phyloP scores from a whole-genome alignment of 2,329 filamentous ascomycete genomes.

The Blumeriella jaapii region DNA sequence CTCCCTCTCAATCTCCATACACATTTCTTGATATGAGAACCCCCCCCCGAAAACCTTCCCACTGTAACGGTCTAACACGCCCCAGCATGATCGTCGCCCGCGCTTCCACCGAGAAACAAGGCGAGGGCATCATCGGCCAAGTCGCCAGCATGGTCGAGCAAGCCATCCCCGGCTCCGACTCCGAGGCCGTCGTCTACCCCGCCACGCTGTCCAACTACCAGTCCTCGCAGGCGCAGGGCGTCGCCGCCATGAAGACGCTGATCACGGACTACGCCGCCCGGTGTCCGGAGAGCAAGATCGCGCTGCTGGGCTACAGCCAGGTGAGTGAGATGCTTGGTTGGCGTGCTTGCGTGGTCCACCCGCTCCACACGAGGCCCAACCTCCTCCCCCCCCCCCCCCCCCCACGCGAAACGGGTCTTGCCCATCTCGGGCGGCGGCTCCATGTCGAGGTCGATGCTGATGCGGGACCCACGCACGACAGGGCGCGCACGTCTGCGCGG shows the following conservation, averaged over 20 bases:
- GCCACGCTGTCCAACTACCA: constrained; percentile 19
- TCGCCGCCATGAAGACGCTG: constrained; percentile 21
- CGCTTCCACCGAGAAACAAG: constrained; percentile 22
- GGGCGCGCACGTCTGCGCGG: constrained; percentile 17
- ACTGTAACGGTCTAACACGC: background rate
- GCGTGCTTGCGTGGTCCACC: too few relatives aligned
- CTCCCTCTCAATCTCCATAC: background rate
- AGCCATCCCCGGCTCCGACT: constrained; percentile 24
- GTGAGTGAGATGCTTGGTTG: background rate
- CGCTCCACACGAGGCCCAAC: too few relatives aligned
- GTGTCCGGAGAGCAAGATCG: constrained; percentile 22
- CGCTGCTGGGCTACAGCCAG: constrained; percentile 27
- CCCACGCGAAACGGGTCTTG: too few relatives aligned
- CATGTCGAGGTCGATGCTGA: background rate
- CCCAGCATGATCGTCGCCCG: constrained; percentile 23
- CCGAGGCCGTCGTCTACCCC: constrained; percentile 24
- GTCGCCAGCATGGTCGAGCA: constrained; percentile 24
- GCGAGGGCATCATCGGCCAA: constrained; percentile 21
- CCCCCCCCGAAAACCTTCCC: too few relatives aligned
- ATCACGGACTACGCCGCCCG: constrained; percentile 21
- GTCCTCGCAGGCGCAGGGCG: constrained; percentile 22
- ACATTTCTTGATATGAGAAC: too few relatives aligned
- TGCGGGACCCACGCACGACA: background rate
- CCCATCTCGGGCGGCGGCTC: background rate
- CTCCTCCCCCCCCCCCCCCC: too few relatives aligned